Evolutionary conservation across 2,329 filamentous ascomycete genomes (phyloP), one percentile per base, ranked within the genome.

Genomic region (Aspergillus novofumigatus): DNA sequence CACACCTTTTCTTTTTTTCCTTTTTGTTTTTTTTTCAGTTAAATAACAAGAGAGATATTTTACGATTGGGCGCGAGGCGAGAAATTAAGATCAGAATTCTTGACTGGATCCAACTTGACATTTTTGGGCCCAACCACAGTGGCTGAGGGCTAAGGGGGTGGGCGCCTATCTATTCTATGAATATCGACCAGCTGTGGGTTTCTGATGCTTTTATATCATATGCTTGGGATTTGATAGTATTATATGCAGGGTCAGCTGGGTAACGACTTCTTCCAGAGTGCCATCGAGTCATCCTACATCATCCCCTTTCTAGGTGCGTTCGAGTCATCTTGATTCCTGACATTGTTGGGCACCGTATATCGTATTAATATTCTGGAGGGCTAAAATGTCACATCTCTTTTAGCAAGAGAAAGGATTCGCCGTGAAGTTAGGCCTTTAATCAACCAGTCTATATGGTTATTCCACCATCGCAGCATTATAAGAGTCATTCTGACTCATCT

Each of bases 71-170:
- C 32, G 32, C 32, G 14, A 38, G 32, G 32, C 32, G 14, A 38
- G 32, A 38, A 7, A 38, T 17, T 11, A 17, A 14, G 14, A 38
- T 38, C 32, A 17, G 14, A 7, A 38, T 38, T 38, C 32, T 17
- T 38, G 32, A 35, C 32, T 35, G 32, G 32, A 17, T 35, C 32
- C 11, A 35, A 17, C 32, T 38, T 38, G 14, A 38, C 14, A 38
- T 38, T 38, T 38, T n/a, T 38, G 32, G 32, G 32, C 32, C 32
- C 32, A 38, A 38, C 32, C 32, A 38, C 32, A 45, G 55, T 52
- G 52, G 55, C 52, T 48, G 58, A 41, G 47, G 38, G 49, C 20
- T 23, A 49, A 47, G 21, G 51, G 44, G 32, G 49, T 2, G 9
- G 41, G n/a, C 21, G n/a, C n/a, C 41, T 44, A 44, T 44, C 41